phyloP scores from a whole-genome alignment of 2,329 filamentous ascomycete species.

The Aspergillus uvarum region DNA sequence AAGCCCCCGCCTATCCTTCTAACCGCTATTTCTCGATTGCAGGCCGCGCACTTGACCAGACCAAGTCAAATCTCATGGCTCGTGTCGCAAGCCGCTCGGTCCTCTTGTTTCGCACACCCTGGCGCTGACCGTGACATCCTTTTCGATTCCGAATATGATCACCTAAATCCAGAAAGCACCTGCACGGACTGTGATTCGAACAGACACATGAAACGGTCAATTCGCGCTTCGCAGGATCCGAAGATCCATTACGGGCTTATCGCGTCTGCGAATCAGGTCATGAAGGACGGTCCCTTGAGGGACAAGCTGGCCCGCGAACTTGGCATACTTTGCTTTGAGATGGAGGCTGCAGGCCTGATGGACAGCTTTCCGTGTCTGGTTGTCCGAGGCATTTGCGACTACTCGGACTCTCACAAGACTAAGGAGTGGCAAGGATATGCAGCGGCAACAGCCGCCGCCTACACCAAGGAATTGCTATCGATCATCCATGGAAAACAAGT shows the following conservation, averaged over 20 bases:
- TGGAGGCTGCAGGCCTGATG: conserved; percentile 10
- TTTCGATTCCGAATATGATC: conserved; percentile 1
- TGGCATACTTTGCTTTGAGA: conserved; percentile 7
- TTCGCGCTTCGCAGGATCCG: neutral
- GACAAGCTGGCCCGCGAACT: conserved; percentile 3
- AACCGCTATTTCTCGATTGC: neutral
- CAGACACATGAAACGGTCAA: neutral
- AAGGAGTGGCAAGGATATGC: conserved; percentile 10
- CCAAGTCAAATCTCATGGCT: neutral
- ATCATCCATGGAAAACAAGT: neutral
- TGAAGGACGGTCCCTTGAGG: conserved; percentile 3
- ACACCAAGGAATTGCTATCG: conserved; percentile 8
- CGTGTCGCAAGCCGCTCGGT: neutral
- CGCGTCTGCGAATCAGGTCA: conserved; percentile 11
- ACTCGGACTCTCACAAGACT: conserved; percentile 12
- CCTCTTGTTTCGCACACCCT: neutral
- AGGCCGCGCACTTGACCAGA: neutral
- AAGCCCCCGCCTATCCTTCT: conserved; percentile 5
- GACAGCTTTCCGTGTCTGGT: conserved; percentile 3
- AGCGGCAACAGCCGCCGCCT: conserved; percentile 5
- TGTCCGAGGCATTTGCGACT: conserved; percentile 10
- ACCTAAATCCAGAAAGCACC: neutral
- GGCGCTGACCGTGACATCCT: neutral
- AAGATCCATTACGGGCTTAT: conserved; percentile 11
- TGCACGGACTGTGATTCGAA: neutral